Base-by-base conservation (phyloP, 345 rosid species). In the Cardamine resedifolia region DNA sequence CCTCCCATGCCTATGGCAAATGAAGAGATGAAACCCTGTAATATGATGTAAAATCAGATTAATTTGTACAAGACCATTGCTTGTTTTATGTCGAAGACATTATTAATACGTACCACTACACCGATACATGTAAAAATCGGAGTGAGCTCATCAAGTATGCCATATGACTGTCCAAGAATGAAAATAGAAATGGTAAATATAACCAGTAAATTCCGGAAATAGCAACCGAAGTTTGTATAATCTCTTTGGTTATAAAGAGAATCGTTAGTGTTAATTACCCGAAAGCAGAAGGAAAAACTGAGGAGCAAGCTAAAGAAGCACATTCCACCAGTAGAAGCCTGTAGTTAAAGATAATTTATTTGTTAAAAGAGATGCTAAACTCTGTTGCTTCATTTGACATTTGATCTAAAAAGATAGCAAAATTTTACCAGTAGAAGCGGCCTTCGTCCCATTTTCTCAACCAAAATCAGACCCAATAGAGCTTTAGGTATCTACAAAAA, bases 271-370 rank as follows among this genome's bases (percentile, higher is more conserved):
- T 12, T 26, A 41, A n/a, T 15, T 77, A 87, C 97, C 96, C 87
- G 74, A 3, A 87, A 44, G 51, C 70, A 64, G 73, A 88, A 90
- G 63, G 89, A 63, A 2, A 85, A 55, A 33, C 85, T 87, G 0
- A 78, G 45, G 15, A 88, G 71, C 61, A 77, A 73, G 27, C 66
- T 28, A 64, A 70, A 74, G 2, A 82, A 52, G 77, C 80, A 79
- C 79, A 77, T 26, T 66, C 88, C 91, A 59, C 59, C 24, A 19
- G 83, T 80, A 57, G 95, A 88, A 57, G 76, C 81, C 88, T 88
- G 68, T 6, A 20, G 36, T 31, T n/a, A 31, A 16, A 71, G 10
- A 36, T 43, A 45, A 51, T 28, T 59, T 31, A 43, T 75, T 2
- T 58, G 57, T 72, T 47, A 73, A 16, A 62, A 55, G 38, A 26